Percentiles rank a stretch among this genome's conserved stretches.
Evolutionary conservation across 2,329 filamentous ascomycete genomes (phyloP).

Genomic region (Ophiostoma pallidulum): DNA sequence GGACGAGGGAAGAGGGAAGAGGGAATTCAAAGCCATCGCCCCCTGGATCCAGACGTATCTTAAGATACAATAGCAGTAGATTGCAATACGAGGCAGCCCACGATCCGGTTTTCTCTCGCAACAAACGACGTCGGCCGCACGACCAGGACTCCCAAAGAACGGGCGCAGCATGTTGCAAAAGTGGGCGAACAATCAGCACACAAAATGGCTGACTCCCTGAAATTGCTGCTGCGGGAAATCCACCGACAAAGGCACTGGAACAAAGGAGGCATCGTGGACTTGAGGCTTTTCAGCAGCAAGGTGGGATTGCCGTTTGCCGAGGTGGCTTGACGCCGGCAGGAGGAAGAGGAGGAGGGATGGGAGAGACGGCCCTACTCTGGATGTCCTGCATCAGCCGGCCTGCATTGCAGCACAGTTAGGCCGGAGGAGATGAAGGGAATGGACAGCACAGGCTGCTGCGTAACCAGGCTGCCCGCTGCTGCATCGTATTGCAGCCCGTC

Average conservation of each 20-base stretch:
- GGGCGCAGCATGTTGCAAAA: neutral
- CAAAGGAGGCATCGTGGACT: neutral
- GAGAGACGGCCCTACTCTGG: too few species aligned
- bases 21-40: too few species aligned
- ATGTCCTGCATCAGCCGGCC: constrained; percentile 1
- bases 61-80: too few species aligned
- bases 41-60: too few species aligned
- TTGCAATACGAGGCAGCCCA: too few species aligned
- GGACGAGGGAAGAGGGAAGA: too few species aligned
- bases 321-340: too few species aligned
- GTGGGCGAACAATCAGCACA: constrained; percentile 1
- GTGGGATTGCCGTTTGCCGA: too few species aligned
- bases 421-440: neutral
- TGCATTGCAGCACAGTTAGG: neutral
- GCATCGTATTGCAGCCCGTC: too few species aligned
- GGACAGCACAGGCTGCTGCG: neutral
- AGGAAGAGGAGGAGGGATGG: neutral
- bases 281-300: neutral
- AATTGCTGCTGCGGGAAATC: neutral
- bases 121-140: neutral
- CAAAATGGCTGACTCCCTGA: neutral
- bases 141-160: constrained; percentile 1
- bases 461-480: too few species aligned
- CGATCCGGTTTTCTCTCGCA: neutral
- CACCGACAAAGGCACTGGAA: neutral